phyloP scores from a whole-genome alignment of 2,329 filamentous ascomycete genomes.

The Seiridium unicorne region DNA sequence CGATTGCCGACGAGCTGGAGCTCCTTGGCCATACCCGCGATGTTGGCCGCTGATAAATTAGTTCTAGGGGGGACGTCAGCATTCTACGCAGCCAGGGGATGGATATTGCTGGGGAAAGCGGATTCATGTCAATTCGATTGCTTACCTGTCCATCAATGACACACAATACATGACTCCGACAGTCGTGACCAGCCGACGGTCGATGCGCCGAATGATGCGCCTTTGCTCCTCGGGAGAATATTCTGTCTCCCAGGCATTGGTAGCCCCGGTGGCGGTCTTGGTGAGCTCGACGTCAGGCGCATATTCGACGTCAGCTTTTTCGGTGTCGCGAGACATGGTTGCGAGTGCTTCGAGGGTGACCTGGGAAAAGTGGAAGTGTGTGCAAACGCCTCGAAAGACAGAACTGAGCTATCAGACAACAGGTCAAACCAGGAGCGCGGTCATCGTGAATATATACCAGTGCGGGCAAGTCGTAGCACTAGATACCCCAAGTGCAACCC shows the following conservation, averaged over 20 bases:
- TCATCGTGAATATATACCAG: too few species aligned
- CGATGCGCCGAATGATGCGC: constrained; percentile 67
- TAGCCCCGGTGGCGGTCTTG: neutral
- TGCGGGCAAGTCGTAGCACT: too few species aligned
- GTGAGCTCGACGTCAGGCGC: constrained; percentile 6
- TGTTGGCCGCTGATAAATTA: constrained; percentile 70
- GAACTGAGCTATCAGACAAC: neutral
- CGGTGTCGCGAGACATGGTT: neutral
- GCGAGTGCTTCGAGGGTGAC: neutral
- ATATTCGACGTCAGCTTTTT: constrained; percentile 8
- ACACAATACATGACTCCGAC: constrained; percentile 71
- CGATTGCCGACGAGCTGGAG: constrained; percentile 42
- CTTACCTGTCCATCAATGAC: constrained; percentile 68
- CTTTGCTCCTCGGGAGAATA: constrained; percentile 63
- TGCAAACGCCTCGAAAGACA: neutral
- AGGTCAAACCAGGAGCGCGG: too few species aligned
- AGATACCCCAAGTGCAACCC: too few species aligned
- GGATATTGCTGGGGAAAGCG: neutral
- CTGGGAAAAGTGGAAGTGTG: neutral
- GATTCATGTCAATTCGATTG: neutral
- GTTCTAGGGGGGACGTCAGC: constrained; percentile 35
- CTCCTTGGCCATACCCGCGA: constrained; percentile 61
- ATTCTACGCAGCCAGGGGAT: neutral
- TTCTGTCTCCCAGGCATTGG: constrained; percentile 25
- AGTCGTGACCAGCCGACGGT: constrained; percentile 61